These are phyloP conservation scores for Brassica incana DNA, from an alignment of 345 rosid species.

Conservation along the genomic window DNA sequence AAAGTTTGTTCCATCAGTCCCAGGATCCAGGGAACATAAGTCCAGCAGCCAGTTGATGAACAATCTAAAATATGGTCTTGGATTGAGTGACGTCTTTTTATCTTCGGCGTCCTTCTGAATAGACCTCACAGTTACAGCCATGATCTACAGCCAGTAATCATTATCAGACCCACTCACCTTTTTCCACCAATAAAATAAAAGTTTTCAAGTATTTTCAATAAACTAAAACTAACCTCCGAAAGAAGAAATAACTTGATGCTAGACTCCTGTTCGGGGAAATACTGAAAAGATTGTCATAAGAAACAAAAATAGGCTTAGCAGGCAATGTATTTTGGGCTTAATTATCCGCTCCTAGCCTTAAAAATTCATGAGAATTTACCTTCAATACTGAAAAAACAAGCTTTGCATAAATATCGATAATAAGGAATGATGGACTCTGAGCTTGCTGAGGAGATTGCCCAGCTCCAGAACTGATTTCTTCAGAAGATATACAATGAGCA, in stretches of 20 bases:
- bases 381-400: constrained; percentile 71
- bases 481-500: constrained; percentile 76
- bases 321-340: not conserved
- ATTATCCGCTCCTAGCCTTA: not conserved
- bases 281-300: constrained; percentile 30
- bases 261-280: constrained; percentile 76
- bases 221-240: constrained; percentile 55
- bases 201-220: not conserved
- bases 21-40: constrained; percentile 64
- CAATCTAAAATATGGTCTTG: constrained; percentile 92
- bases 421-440: constrained; percentile 74
- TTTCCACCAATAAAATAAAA: not conserved
- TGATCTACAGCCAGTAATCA: constrained; percentile 51
- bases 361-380: constrained; percentile 48
- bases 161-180: constrained; percentile 1
- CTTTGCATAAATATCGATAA: constrained; percentile 85
- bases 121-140: constrained; percentile 69
- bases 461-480: constrained; percentile 58
- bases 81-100: constrained; percentile 74
- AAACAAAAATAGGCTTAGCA: constrained; percentile 41
- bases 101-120: constrained; percentile 89
- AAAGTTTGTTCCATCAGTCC: constrained; percentile 65
- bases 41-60: constrained; percentile 86
- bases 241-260: constrained; percentile 59
- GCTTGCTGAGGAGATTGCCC: constrained; percentile 69